phyloP scores from a whole-genome alignment of 108 stramenopile species.

The Aurantiochytrium sp. region DNA sequence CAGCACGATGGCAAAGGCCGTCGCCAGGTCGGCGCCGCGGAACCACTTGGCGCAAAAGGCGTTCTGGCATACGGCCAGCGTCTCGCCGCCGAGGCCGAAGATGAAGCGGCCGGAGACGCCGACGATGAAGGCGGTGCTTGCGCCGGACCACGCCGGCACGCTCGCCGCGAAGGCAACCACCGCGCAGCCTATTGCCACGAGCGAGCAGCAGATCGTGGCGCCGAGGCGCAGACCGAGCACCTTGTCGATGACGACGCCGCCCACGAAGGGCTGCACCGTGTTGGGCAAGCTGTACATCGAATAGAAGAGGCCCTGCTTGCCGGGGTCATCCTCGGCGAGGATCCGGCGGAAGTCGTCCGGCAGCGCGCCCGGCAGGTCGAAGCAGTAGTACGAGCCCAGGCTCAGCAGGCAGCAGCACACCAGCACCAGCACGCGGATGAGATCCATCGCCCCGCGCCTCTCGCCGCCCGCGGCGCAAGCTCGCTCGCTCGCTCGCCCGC shows the following conservation, averaged over 20 bases:
- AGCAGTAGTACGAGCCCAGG: constrained; percentile 37
- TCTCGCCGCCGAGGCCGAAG: constrained; percentile 47
- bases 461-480: no score
- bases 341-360: not conserved
- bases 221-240: not conserved
- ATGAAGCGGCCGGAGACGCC: constrained; percentile 39
- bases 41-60: constrained; percentile 41
- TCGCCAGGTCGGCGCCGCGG: constrained; percentile 39
- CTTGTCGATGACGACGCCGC: constrained; percentile 29
- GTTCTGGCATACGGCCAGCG: constrained; percentile 35
- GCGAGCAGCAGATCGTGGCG: not conserved
- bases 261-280: constrained; percentile 35
- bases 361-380: constrained; percentile 40
- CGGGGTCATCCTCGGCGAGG: constrained; percentile 12
- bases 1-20: constrained; percentile 39
- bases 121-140: not conserved
- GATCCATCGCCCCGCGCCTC: not conserved
- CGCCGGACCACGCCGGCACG: not conserved
- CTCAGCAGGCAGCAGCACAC: constrained; percentile 34
- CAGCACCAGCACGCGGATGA: constrained; percentile 21
- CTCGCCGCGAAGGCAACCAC: constrained; percentile 11
- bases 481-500: no score
- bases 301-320: constrained; percentile 32
- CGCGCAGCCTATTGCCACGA: constrained; percentile 22
- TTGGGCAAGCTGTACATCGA: constrained; percentile 38